Conservation (phyloP, 2,329 filamentous ascomycete species). For the Dothistroma pini region DNA sequence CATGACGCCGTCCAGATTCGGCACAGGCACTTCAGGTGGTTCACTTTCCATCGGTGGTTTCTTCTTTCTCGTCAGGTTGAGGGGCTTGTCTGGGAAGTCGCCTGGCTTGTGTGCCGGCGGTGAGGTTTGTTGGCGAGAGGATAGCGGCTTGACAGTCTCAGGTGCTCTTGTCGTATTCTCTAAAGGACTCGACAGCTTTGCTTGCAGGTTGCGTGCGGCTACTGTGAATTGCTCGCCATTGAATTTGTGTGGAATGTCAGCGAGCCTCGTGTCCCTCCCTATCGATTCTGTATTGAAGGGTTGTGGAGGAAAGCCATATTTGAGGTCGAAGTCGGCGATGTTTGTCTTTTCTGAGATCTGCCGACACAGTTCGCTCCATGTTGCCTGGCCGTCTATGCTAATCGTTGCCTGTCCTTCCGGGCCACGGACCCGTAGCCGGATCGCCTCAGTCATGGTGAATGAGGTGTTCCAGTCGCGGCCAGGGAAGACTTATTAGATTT, state of each 20-base stretch:
- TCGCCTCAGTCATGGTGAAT: conserved; percentile 36
- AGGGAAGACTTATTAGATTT: no score
- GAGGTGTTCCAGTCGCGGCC: neutral
- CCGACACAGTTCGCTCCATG: conserved; percentile 58
- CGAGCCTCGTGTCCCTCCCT: conserved; percentile 49
- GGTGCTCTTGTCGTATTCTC: conserved; percentile 22
- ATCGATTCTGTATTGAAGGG: conserved; percentile 59
- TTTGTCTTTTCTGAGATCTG: conserved; percentile 62
- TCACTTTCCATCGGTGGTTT: conserved; percentile 51
- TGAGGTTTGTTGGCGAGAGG: conserved; percentile 20
- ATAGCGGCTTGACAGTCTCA: conserved; percentile 25
- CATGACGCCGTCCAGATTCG: conserved; percentile 53
- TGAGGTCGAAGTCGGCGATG: conserved; percentile 66
- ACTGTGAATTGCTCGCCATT: conserved; percentile 69
- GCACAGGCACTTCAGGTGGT: conserved; percentile 58
- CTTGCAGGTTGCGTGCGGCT: conserved; percentile 44
- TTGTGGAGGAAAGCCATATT: conserved; percentile 79
- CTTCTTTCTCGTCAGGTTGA: conserved; percentile 41
- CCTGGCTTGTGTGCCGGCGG: conserved; percentile 28
- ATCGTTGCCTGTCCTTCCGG: conserved; percentile 70
- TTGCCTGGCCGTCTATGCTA: conserved; percentile 64
- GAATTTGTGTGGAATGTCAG: conserved; percentile 57
- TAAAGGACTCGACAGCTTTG: conserved; percentile 33
- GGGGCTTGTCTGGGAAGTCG: conserved; percentile 31
- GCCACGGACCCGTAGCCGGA: conserved; percentile 72